Conservation (phyloP, 176 grass and related monocot genomes). For the Carex littledalei region DNA sequence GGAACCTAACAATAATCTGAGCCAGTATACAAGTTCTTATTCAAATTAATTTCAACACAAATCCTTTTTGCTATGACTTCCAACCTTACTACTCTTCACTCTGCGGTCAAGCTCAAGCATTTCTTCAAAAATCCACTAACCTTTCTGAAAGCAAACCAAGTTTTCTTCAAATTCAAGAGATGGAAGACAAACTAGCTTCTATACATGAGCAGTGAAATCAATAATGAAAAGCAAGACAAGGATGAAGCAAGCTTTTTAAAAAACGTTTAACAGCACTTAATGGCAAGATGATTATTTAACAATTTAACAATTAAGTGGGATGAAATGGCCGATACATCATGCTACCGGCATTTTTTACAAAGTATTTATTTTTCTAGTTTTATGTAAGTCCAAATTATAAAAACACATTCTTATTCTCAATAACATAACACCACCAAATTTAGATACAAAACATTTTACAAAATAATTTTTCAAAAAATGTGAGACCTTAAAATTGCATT, state of each 20-base stretch:
- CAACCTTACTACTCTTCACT: neutral
- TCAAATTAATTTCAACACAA: neutral
- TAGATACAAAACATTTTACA: neutral
- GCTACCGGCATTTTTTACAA: neutral
- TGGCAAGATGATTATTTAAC: neutral
- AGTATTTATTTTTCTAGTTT: neutral
- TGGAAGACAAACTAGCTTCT: neutral
- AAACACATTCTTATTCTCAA: neutral
- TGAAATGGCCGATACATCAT: neutral
- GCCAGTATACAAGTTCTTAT: neutral
- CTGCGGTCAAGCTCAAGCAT: neutral
- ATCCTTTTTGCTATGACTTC: neutral
- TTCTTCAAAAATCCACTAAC: neutral
- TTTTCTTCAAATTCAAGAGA: neutral
- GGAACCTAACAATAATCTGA: neutral
- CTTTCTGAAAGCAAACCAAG: neutral
- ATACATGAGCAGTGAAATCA: neutral
- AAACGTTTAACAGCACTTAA: neutral
- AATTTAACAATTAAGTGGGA: neutral
- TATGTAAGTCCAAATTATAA: neutral
- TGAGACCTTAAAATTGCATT: neutral
- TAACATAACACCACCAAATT: neutral
- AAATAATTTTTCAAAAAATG: neutral
- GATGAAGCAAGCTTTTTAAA: neutral
- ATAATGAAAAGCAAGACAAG: neutral